A percentile compares a stretch with the other conserved stretches of the same genome.
Conservation (phyloP, 441 rosid species). For the Syzygium malaccense region DNA sequence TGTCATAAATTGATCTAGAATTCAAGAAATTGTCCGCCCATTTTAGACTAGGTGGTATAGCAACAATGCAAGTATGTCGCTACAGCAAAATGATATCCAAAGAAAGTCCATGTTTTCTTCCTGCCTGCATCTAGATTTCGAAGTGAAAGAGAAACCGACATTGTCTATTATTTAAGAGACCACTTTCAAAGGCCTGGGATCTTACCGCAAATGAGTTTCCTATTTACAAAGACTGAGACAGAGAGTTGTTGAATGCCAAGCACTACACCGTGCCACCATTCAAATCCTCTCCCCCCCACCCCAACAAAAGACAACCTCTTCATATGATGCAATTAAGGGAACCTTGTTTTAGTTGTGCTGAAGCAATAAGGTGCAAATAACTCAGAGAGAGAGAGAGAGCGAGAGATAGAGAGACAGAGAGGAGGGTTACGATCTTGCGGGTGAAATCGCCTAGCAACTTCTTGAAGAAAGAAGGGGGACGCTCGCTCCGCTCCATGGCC, state of each 20-base stretch:
- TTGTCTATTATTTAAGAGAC: not conserved
- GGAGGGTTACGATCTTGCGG: too few relatives aligned
- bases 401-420: too few relatives aligned
- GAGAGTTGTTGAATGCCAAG: not conserved
- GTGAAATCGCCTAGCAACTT: too few relatives aligned
- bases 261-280: not conserved
- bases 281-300: not conserved
- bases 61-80: not conserved
- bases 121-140: not conserved
- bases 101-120: not conserved
- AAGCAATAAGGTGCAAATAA: too few relatives aligned
- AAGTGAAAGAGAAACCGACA: not conserved
- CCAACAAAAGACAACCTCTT: not conserved
- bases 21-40: not conserved
- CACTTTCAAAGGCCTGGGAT: not conserved
- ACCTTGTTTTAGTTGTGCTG: too few relatives aligned
- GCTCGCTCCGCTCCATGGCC: too few relatives aligned
- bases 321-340: too few relatives aligned
- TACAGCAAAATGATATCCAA: not conserved
- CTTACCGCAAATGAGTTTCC: not conserved
- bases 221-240: not conserved
- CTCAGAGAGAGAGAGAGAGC: too few relatives aligned
- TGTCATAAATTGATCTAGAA: not conserved
- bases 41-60: not conserved
- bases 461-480: too few relatives aligned